Conservation (phyloP, 1,139 yeast species). For the Protomyces macrosporus region DNA sequence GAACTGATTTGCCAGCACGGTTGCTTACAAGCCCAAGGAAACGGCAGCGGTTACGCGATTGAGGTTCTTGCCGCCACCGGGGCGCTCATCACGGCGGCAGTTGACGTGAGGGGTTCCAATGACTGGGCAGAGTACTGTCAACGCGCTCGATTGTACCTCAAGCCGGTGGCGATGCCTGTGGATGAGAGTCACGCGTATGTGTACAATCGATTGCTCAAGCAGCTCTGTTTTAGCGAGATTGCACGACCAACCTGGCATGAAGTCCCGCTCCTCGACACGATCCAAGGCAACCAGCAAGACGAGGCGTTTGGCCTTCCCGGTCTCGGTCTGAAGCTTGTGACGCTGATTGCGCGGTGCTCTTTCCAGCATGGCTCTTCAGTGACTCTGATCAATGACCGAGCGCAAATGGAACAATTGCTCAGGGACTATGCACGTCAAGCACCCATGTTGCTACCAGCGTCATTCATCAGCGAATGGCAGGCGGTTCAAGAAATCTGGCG, state of each 20-base stretch:
- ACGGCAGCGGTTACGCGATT: no score
- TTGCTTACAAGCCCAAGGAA: no score
- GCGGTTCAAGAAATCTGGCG: slow-evolving; percentile 5
- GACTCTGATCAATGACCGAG: neutral
- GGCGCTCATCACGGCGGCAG: no score
- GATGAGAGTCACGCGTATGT: no score
- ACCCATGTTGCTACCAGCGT: neutral
- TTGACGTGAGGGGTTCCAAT: no score
- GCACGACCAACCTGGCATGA: slow-evolving; percentile 4
- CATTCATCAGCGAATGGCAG: neutral
- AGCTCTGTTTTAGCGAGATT: slow-evolving; percentile 8
- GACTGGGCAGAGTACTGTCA: no score
- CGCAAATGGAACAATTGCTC: neutral
- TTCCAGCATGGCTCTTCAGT: neutral
- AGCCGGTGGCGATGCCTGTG: no score
- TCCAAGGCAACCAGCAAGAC: slow-evolving; percentile 1
- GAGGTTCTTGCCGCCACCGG: no score
- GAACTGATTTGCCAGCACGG: no score
- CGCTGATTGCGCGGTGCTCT: slow-evolving; percentile 2
- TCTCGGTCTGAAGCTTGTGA: slow-evolving; percentile 4
- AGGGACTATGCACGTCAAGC: neutral
- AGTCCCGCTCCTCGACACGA: neutral
- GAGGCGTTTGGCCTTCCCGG: slow-evolving; percentile 7
- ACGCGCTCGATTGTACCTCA: no score
- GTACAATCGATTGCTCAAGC: neutral